A percentile compares a stretch with the other conserved stretches of the same genome.
Conservation (phyloP, 495 filamentous ascomycete genomes). For the Patellaria atrata region DNA sequence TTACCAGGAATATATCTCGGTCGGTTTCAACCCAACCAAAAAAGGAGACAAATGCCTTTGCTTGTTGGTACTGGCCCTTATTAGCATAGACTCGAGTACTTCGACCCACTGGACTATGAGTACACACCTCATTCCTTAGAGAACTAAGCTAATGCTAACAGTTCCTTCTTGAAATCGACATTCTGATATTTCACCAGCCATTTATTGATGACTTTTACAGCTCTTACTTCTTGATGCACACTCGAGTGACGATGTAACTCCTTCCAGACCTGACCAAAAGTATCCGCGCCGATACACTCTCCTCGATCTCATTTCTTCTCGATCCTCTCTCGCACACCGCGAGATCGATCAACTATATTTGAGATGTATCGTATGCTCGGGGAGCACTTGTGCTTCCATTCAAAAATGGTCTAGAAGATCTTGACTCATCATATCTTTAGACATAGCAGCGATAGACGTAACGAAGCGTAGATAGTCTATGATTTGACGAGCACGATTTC, state of each 20-base stretch:
- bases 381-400: slow-evolving; percentile 4
- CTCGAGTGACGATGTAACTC: slow-evolving; percentile 1
- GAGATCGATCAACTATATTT: slow-evolving; percentile 4
- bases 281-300: slow-evolving; percentile 4
- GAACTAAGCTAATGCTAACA: slow-evolving; percentile 17
- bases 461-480: no score
- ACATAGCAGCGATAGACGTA: no score
- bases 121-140: slow-evolving; percentile 11
- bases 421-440: slow-evolving; percentile 3
- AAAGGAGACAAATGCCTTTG: slow-evolving; percentile 2
- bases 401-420: slow-evolving; percentile 14
- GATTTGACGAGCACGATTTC: no score
- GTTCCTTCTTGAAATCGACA: slow-evolving; percentile 19
- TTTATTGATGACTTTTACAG: slow-evolving; percentile 13
- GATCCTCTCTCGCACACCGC: slow-evolving; percentile 7
- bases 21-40: slow-evolving; percentile 1
- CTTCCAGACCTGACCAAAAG: slow-evolving; percentile 12
- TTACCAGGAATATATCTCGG: slow-evolving; percentile 1
- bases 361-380: slow-evolving; percentile 8
- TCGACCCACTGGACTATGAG: background rate
- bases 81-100: background rate
- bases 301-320: slow-evolving; percentile 7
- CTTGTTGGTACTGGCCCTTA: slow-evolving; percentile 1
- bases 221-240: slow-evolving; percentile 8
- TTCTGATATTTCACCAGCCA: slow-evolving; percentile 1